Conservation (phyloP, 2,329 filamentous ascomycete genomes). For the Xylariales sp. region DNA sequence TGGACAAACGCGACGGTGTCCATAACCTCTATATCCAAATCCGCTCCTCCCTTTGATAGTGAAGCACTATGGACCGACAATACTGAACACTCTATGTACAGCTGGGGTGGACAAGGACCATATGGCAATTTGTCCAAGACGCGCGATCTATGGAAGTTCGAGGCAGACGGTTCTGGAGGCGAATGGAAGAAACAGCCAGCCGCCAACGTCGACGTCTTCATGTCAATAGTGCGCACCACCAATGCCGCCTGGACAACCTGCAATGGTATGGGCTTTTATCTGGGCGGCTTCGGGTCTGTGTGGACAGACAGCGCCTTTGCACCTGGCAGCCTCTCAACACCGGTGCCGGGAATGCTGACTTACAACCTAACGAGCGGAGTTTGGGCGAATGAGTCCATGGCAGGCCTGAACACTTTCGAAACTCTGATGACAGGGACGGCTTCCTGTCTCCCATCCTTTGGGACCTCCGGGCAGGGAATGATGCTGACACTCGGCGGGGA, state of each 20-base stretch:
- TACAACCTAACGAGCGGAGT: constrained; percentile 7
- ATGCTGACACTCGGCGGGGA: constrained; percentile 6
- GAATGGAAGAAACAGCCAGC: constrained; percentile 3
- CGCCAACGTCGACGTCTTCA: constrained; percentile 8
- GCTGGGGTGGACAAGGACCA: constrained; percentile 7
- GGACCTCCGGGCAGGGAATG: neutral
- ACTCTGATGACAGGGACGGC: constrained; percentile 2
- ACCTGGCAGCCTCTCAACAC: neutral
- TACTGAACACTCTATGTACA: constrained; percentile 3
- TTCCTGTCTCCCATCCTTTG: constrained; percentile 7
- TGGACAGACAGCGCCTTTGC: constrained; percentile 4
- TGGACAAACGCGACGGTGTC: constrained; percentile 9
- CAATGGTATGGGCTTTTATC: constrained; percentile 4
- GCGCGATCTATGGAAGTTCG: constrained; percentile 7
- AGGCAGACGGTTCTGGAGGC: neutral
- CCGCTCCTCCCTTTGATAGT: constrained; percentile 5
- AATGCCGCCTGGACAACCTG: constrained; percentile 3
- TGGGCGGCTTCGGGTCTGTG: constrained; percentile 4
- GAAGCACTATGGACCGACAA: constrained; percentile 7
- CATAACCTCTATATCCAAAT: constrained; percentile 6
- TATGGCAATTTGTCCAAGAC: constrained; percentile 7
- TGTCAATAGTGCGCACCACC: constrained; percentile 3
- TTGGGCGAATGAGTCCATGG: constrained; percentile 10
- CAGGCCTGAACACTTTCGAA: constrained; percentile 5
- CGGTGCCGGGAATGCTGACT: constrained; percentile 8